A percentile compares a stretch with the other conserved stretches of the same genome.
phyloP scores from a whole-genome alignment of 164 flowering plant genomes.

The Tetracentron sinense region DNA sequence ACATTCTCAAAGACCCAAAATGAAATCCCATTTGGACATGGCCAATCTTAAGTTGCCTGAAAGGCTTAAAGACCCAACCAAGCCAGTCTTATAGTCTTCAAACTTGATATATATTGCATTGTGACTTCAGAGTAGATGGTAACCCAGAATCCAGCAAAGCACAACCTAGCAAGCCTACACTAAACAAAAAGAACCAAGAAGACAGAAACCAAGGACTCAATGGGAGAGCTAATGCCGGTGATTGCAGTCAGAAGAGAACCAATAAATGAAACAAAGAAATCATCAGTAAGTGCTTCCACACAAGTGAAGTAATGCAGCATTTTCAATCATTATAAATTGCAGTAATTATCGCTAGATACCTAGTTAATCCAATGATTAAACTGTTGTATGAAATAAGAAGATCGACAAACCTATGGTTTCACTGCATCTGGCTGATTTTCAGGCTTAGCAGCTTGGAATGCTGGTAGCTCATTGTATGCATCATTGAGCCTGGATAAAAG shows the following conservation, averaged over 20 bases:
- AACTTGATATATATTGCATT: too few species aligned
- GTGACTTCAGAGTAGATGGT: not conserved
- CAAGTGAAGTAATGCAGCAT: not conserved
- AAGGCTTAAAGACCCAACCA: not conserved
- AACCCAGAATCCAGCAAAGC: not conserved
- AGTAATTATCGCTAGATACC: not conserved
- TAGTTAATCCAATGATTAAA: not conserved
- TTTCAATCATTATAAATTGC: not conserved
- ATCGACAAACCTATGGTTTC: constrained; percentile 15
- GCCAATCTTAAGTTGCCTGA: not conserved
- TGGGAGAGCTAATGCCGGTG: not conserved
- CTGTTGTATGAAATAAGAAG: not conserved
- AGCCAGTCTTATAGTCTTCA: too few species aligned
- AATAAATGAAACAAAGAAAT: not conserved
- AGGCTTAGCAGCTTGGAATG: constrained; percentile 54
- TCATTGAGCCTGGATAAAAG: constrained; percentile 43
- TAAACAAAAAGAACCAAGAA: too few species aligned
- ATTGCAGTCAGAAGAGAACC: not conserved
- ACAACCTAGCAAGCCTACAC: not conserved
- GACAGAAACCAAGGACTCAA: not conserved
- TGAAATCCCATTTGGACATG: not conserved
- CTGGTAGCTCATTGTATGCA: constrained; percentile 47
- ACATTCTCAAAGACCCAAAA: too few species aligned
- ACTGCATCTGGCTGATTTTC: constrained; percentile 57
- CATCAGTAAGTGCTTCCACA: too few species aligned